Conservation (phyloP, 805 yeast species). For the Saturnispora galanensis region DNA sequence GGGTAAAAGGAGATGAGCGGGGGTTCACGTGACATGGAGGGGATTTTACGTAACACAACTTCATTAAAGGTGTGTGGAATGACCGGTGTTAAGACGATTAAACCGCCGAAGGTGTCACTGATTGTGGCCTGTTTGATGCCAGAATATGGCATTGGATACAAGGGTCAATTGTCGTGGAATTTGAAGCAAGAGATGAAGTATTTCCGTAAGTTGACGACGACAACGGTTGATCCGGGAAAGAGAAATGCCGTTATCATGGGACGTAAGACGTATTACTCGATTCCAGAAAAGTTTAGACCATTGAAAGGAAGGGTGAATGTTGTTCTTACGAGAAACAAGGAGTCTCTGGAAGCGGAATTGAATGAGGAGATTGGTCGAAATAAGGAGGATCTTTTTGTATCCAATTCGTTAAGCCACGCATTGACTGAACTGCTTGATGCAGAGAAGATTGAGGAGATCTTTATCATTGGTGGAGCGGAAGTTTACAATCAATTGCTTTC, state of each 20-base stretch:
- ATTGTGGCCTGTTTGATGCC: conserved; percentile 86
- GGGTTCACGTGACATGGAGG: neutral
- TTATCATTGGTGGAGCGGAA: conserved; percentile 90
- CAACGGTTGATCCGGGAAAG: conserved; percentile 24
- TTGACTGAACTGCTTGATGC: conserved; percentile 24
- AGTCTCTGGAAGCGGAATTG: conserved; percentile 16
- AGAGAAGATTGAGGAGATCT: conserved; percentile 45
- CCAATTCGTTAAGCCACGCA: conserved; percentile 37
- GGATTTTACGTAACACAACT: neutral
- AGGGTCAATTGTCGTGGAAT: conserved; percentile 83
- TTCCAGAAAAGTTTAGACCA: conserved; percentile 79
- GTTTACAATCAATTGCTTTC: conserved; percentile 47
- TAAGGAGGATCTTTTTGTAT: conserved; percentile 18
- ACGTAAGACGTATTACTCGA: conserved; percentile 90
- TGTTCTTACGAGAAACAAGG: conserved; percentile 48
- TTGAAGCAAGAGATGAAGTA: conserved; percentile 76
- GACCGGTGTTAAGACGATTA: conserved; percentile 4
- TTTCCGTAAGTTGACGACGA: conserved; percentile 65
- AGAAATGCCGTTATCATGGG: conserved; percentile 90
- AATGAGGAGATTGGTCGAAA: conserved; percentile 20
- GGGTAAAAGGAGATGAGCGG: neutral
- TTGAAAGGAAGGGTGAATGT: conserved; percentile 66
- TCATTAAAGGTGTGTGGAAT: neutral
- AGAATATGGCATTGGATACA: conserved; percentile 70
- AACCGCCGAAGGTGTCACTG: conserved; percentile 37